Evolutionary conservation across 441 rosid species (phyloP).

Genomic region (Cnidoscolus chayamansa): DNA sequence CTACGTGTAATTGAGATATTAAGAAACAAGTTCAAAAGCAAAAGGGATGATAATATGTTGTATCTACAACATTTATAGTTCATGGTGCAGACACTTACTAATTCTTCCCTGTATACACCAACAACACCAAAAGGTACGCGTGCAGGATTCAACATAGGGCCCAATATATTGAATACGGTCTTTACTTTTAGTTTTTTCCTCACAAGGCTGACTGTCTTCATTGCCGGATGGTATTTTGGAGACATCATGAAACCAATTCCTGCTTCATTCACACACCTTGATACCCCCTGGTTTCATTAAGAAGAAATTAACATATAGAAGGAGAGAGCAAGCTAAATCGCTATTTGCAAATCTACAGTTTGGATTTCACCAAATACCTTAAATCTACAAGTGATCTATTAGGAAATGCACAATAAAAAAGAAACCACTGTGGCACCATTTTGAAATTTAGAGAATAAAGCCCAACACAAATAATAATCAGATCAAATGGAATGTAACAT

Average conservation of each 20-base stretch:
- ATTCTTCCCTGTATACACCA: conserved; percentile 74
- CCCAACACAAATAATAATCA: no score
- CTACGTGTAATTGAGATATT: no score
- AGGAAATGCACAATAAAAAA: not conserved
- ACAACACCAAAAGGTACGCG: conserved; percentile 65
- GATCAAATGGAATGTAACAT: no score
- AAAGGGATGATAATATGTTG: not conserved
- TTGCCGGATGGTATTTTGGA: conserved; percentile 84
- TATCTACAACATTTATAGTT: conserved; percentile 6
- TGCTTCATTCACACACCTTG: conserved; percentile 69
- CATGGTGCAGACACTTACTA: conserved; percentile 38
- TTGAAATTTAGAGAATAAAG: no score
- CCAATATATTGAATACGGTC: conserved; percentile 83
- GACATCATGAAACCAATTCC: conserved; percentile 33
- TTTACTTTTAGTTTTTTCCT: conserved; percentile 49
- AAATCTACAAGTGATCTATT: not conserved
- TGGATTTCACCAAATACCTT: not conserved
- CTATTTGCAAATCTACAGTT: not conserved
- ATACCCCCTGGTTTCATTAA: conserved; percentile 49
- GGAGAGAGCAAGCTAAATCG: not conserved
- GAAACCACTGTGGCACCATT: no score
- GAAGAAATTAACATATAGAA: not conserved
- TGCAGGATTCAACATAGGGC: conserved; percentile 95
- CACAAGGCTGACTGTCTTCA: conserved; percentile 81
- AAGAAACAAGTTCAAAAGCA: not conserved